Conservation (phyloP, 352 stramenopile species). For the Globisporangium spinosum region DNA sequence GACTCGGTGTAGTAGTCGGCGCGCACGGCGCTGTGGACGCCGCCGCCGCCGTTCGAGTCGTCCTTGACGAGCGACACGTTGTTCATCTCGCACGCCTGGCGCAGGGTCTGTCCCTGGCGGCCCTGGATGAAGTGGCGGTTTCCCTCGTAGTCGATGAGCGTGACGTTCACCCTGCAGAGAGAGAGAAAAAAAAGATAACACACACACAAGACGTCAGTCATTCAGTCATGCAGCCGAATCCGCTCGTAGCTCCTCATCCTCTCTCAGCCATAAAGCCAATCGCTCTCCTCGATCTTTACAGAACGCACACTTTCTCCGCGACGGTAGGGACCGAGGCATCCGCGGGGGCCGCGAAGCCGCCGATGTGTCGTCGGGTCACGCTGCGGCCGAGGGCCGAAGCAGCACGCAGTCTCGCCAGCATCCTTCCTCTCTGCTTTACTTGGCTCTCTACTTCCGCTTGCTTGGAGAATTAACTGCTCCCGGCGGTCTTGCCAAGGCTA, state of each 20-base stretch:
- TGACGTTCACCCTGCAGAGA: conserved; percentile 66
- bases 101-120: conserved; percentile 77
- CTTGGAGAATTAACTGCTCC: background rate
- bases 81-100: conserved; percentile 81
- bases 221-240: background rate
- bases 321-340: conserved; percentile 42
- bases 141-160: conserved; percentile 85
- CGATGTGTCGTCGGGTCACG: conserved; percentile 46
- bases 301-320: conserved; percentile 56
- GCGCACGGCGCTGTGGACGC: conserved; percentile 55
- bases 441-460: background rate
- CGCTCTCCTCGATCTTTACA: background rate
- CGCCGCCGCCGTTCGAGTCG: conserved; percentile 81
- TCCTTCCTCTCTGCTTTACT: conserved; percentile 15
- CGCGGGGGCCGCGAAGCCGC: conserved; percentile 31
- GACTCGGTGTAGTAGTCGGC: conserved; percentile 84
- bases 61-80: conserved; percentile 74
- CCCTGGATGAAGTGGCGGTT: conserved; percentile 84
- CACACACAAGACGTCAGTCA: background rate
- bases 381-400: conserved; percentile 18
- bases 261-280: background rate
- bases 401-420: conserved; percentile 41
- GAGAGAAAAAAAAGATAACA: conserved; percentile 8
- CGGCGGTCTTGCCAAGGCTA: conserved; percentile 4
- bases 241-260: background rate